Evolutionary conservation across 208 protist species (phyloP), one percentile per base, ranked within the genome.

Genomic region (Wallacemonas sp.): DNA sequence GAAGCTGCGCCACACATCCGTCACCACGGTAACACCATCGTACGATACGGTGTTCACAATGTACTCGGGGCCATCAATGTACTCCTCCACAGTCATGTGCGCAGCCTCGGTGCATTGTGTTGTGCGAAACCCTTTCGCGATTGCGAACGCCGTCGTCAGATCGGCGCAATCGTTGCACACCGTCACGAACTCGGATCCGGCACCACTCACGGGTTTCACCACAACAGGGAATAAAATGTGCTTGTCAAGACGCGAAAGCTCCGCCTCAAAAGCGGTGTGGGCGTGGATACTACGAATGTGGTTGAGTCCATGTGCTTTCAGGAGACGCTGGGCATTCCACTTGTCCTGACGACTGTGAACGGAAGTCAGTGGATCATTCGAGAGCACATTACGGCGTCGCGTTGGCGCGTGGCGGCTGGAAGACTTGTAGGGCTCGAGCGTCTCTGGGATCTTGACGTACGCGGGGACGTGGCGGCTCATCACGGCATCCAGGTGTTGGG

Each of bases 1-100:
- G 75, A 79, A 91, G 70, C 90, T 96, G 53, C 74, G 67, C 90
- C 90, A 96, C 22, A 96, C 71, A 70, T 96, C 90, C 12, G 87
- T 91, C n/a, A 93, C 87, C 30, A 91, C 79, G 51, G 86, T 75
- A n/a, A 65, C 56, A 49, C 85, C 83, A 33, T 88, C 49, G 72
- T 84, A 90, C 51, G 78, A 84, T 33, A 93, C 84, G 45, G 78
- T 79, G 66, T 96, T 84, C 34, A 96, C 84, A 21, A 96, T 85
- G 65, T 96, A 96, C 68, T 96, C 90, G 2, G 62, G 67, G 8
- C 90, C 90, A 12, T 90, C 85, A 56, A 96, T 91, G 79, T 94
- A 96, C 74, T 96, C 90, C 70, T 96, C 83, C 2, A 96, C 62
- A 0, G 90, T 66, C 67, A 96, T 82, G 66, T 77, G 68, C 14